Evolutionary conservation across 2,329 filamentous ascomycete genomes (phyloP).

Genomic region (Tolypocladium pustulatum): DNA sequence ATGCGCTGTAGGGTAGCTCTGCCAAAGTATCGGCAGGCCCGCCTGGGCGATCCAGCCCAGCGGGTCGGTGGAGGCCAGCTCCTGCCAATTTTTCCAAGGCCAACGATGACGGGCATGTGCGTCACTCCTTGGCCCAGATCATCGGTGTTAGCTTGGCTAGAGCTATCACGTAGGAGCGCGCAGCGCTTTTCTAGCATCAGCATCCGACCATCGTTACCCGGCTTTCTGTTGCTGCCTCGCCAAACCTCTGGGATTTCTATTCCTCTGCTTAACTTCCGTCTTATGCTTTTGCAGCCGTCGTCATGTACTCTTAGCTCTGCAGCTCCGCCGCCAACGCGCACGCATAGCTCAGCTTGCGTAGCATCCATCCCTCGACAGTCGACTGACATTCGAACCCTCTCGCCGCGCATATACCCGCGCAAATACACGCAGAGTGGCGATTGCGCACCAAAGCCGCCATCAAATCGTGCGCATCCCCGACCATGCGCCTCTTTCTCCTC

Average conservation of each 20-base stretch:
- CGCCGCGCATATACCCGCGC: neutral
- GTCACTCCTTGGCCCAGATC: conserved; percentile 12
- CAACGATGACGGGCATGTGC: conserved; percentile 19
- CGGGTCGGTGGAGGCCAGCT: neutral
- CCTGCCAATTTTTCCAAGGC: neutral
- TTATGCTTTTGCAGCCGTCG: neutral
- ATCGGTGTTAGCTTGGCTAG: neutral
- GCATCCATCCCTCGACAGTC: neutral
- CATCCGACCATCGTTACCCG: neutral
- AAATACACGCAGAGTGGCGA: neutral
- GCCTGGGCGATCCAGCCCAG: neutral
- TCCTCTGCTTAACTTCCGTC: neutral
- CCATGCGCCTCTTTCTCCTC: conserved; percentile 88
- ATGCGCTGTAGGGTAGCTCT: neutral
- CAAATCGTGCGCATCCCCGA: conserved; percentile 8
- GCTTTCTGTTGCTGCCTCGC: neutral
- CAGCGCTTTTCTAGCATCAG: neutral
- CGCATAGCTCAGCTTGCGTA: too few relatives aligned
- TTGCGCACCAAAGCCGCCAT: neutral
- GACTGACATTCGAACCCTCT: neutral
- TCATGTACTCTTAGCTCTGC: neutral
- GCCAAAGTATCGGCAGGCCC: neutral
- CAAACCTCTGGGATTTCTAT: neutral
- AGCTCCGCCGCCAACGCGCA: neutral
- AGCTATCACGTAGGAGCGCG: neutral